A percentile compares a stretch with the other conserved stretches of the same genome.
Conservation (phyloP, 2,329 filamentous ascomycete genomes). For the Colletotrichum costaricense region DNA sequence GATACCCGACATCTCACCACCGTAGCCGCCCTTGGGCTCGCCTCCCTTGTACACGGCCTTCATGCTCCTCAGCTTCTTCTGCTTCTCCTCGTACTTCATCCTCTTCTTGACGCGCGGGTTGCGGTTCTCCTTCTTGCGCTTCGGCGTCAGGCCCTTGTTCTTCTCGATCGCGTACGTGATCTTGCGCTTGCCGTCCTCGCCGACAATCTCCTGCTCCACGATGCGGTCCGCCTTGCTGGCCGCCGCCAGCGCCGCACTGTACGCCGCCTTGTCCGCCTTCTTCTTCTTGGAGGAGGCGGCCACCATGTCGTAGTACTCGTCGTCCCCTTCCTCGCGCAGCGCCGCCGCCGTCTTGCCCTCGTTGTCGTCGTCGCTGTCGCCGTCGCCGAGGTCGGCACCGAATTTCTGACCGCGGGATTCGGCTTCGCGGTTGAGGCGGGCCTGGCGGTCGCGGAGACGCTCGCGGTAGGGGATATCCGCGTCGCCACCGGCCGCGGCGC, state of each 20-base stretch:
- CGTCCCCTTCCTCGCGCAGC: constrained; percentile 67
- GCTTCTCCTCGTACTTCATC: constrained; percentile 94
- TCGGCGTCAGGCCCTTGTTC: constrained; percentile 94
- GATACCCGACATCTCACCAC: constrained; percentile 93
- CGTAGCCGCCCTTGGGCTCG: constrained; percentile 86
- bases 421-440: constrained; percentile 88
- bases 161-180: constrained; percentile 96
- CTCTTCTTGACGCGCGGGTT: constrained; percentile 99
- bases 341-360: constrained; percentile 66
- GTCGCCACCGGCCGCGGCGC: constrained; percentile 81
- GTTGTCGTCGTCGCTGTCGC: constrained; percentile 75
- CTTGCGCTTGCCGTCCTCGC: constrained; percentile 87
- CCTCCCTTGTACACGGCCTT: constrained; percentile 88
- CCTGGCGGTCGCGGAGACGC: constrained; percentile 85
- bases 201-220: constrained; percentile 75
- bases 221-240: constrained; percentile 74
- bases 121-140: constrained; percentile 91
- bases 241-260: constrained; percentile 64
- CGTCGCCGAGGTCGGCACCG: constrained; percentile 73
- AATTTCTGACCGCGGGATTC: constrained; percentile 81
- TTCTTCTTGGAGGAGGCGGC: constrained; percentile 76
- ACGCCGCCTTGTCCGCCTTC: constrained; percentile 76
- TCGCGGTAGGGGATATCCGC: constrained; percentile 89
- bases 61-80: constrained; percentile 94
- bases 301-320: constrained; percentile 93